Evolutionary conservation across 768 basidiomycete species (phyloP), one percentile per base, ranked within the genome.

Genomic region (Kondoa malvinella): DNA sequence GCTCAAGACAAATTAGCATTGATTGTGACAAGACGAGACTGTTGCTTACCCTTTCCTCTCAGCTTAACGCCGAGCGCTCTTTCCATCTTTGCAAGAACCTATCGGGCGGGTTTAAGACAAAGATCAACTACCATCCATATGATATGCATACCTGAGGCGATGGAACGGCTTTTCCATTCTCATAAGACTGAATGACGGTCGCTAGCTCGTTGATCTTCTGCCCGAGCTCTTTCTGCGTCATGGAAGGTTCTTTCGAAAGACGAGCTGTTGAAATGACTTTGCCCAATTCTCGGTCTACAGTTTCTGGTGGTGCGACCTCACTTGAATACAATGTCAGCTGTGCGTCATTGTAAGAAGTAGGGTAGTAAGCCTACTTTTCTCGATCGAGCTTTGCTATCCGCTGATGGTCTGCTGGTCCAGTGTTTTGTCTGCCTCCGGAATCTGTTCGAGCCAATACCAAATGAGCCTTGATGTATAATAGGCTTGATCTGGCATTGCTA

Each of bases 221-320:
- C 26, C 58, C 69, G 25, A 69, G 66, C 30, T 69, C 69, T 60
- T 67, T 69, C 66, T 69, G 69, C 58, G 66, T 66, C 57, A 69
- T 32, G 2, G 33, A 26, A 12, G 58, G 58, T 16, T n/a, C 66
- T 32, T 68, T 34, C 14, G 59, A 50, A 50, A 66, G 65, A 3
- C 69, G 65, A 17, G 69, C 69, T 34, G 59, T 62, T 21, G 33
- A 21, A 57, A 69, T 69, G 14, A 65, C 69, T 40, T 67, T 66
- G 2, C 69, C 69, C n/a, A 69, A 65, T 57, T 62, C 64, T 56
- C 17, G 14, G 15, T 67, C 67, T 32, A 69, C 34, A 3, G 57
- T 61, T 25, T 30, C 27, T 14, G 69, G 69, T 40, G 69, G 64
- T 31, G 69, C 58, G 16, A 65, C 66, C 33, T 69, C 69, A 57